Percentiles rank a stretch among this genome's conserved stretches.
phyloP scores from a whole-genome alignment of 2,329 filamentous ascomycete species.

The Hymenoscyphus scutula region DNA sequence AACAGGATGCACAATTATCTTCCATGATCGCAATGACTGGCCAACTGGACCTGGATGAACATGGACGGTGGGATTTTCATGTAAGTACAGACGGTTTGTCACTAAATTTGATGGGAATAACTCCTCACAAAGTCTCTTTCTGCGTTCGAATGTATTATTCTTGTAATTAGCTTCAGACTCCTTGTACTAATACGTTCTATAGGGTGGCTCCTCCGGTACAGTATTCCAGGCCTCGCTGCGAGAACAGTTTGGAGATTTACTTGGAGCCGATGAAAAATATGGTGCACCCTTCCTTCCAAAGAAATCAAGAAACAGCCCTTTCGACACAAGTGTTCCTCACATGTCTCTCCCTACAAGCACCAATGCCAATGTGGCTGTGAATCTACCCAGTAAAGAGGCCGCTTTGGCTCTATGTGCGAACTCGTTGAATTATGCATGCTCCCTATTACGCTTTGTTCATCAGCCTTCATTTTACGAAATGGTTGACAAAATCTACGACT shows the following conservation, averaged over 20 bases:
- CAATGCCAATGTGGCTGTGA: constrained; percentile 41
- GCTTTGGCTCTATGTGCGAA: constrained; percentile 54
- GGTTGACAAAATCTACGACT: constrained; percentile 75
- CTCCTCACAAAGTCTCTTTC: not conserved
- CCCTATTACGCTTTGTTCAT: constrained; percentile 69
- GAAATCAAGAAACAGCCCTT: constrained; percentile 40
- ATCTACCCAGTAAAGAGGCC: constrained; percentile 65
- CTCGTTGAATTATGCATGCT: constrained; percentile 56
- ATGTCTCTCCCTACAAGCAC: not conserved
- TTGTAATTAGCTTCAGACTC: not conserved
- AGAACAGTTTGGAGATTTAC: constrained; percentile 77
- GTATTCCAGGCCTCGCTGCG: constrained; percentile 86
- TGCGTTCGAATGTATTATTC: not conserved
- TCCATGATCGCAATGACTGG: constrained; percentile 96
- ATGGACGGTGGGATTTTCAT: constrained; percentile 91
- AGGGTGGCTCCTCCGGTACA: constrained; percentile 82
- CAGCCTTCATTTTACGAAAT: constrained; percentile 75
- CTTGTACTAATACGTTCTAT: not conserved
- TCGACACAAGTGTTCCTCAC: not conserved
- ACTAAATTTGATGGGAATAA: not conserved
- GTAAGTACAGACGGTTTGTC: constrained; percentile 2
- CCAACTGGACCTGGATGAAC: constrained; percentile 85
- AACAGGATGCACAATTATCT: constrained; percentile 72
- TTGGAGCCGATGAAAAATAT: constrained; percentile 57
- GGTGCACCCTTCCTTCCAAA: constrained; percentile 56